Evolutionary conservation across 805 yeast genomes (phyloP).

Genomic region (Yarrowia porcina): DNA sequence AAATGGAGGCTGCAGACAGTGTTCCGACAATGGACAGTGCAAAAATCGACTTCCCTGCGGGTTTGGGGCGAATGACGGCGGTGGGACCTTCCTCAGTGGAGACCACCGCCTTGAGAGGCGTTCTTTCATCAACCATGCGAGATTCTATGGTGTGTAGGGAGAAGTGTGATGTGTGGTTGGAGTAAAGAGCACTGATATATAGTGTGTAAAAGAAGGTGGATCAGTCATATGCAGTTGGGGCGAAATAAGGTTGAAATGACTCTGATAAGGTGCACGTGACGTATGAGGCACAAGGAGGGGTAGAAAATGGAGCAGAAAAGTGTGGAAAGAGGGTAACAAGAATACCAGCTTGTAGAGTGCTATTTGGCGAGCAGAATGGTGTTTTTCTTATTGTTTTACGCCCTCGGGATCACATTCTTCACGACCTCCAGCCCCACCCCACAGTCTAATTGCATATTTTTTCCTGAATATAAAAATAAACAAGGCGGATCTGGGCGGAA

Average conservation of each 20-base stretch:
- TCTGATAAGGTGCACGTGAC: constrained; percentile 15
- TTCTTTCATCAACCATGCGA: background rate
- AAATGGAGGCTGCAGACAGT: constrained; percentile 75
- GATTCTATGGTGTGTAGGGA: background rate
- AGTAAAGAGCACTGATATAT: too few species aligned
- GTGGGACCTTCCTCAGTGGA: background rate
- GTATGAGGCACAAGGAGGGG: background rate
- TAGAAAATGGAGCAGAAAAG: background rate
- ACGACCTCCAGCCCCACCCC: background rate
- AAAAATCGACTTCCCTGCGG: background rate
- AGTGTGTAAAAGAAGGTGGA: background rate
- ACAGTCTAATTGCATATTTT: background rate
- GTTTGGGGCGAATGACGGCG: background rate
- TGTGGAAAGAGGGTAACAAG: too few species aligned
- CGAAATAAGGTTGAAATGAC: background rate
- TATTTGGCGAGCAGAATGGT: too few species aligned
- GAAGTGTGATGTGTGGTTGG: background rate
- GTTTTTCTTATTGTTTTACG: too few species aligned
- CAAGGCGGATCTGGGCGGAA: background rate
- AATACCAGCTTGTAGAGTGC: too few species aligned
- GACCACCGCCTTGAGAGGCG: background rate
- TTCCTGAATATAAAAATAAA: too few species aligned
- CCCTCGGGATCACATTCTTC: too few species aligned
- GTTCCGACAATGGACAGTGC: constrained; percentile 40
- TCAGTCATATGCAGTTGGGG: background rate